Evolutionary conservation across 73 alveolate species (phyloP), one percentile per base, ranked within the genome.

Genomic region (Halteria grandinella): DNA sequence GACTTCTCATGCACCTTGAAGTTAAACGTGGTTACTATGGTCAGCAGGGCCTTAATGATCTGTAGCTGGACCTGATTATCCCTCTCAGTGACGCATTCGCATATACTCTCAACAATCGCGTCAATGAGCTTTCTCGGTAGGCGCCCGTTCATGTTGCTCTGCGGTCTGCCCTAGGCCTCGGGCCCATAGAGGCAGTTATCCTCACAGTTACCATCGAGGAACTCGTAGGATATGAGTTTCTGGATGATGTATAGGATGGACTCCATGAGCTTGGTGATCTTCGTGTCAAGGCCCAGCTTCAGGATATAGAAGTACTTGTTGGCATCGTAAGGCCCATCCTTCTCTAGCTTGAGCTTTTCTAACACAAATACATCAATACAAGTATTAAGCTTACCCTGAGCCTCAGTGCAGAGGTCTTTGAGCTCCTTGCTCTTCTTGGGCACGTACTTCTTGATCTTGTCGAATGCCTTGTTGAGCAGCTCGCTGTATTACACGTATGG

Each of bases 231-330:
- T 11, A 91, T 89, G 18, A 91, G 87, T 53, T 91, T 91, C 86
- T 89, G 87, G 32, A 89, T 58, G 31, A 55, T 59, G 73, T 79
- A 84, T 0, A 91, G 91, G 69, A 83, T 69, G 54, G 55, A 54
- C 37, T 89, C 98, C 44, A 64, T 59, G 20, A 91, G 53, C 49
- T 85, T 89, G 48, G 92, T 63, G 45, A 76, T 60, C 55, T 85
- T 89, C 21, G 89, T 66, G 31, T 91, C 98, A 10, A 91, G 69
- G 8, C 91, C 91, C 76, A 75, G 27, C 63, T 91, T 91, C 23
- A 89, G 53, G 12, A 91, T 89, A 32, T 78, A 83, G 89, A 91
- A 91, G 73, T 91, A 91, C 69, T 91, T 84, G 52, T 91, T 88
- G 2, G 97, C 97, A 90, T 89, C 85, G 36, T 50, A 59, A 7